A percentile compares a stretch with the other conserved stretches of the same genome.
These are phyloP conservation scores for Gaillardinia entomophila DNA, from an alignment of 805 yeast genomes.

Conservation along the genomic window DNA sequence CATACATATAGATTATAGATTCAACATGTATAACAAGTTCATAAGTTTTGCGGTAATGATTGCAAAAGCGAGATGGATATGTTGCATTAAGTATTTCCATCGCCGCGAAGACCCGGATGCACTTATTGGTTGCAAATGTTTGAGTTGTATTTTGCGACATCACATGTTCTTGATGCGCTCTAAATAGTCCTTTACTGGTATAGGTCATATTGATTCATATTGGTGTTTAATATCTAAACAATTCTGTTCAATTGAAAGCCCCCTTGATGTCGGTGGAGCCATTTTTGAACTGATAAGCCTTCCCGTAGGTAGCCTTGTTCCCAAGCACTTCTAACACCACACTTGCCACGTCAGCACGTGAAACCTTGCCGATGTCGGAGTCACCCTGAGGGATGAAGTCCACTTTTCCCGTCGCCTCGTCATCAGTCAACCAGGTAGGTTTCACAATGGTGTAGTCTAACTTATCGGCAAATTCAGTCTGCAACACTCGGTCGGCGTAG, in stretches of 20 bases:
- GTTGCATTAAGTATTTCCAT: too few relatives aligned
- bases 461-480: slow-evolving; percentile 26
- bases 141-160: too few relatives aligned
- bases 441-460: slow-evolving; percentile 53
- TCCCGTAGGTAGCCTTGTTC: slow-evolving; percentile 31
- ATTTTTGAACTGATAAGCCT: slow-evolving; percentile 38
- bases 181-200: too few relatives aligned
- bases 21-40: too few relatives aligned
- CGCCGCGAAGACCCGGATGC: too few relatives aligned
- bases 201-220: too few relatives aligned
- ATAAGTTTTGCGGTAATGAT: too few relatives aligned
- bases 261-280: slow-evolving; percentile 28
- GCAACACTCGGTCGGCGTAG: slow-evolving; percentile 47
- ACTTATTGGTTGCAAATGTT: too few relatives aligned
- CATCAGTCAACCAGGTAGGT: slow-evolving; percentile 44
- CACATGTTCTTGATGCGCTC: too few relatives aligned
- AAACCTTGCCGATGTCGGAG: slow-evolving; percentile 19
- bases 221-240: too few relatives aligned
- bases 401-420: slow-evolving; percentile 39
- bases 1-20: too few relatives aligned
- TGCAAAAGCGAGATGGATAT: too few relatives aligned
- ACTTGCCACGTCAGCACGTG: slow-evolving; percentile 54
- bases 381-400: slow-evolving; percentile 17
- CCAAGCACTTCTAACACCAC: slow-evolving; percentile 34
- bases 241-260: background rate